phyloP scores from a whole-genome alignment of 129 eudicot genomes.

The Artemisia annua region DNA sequence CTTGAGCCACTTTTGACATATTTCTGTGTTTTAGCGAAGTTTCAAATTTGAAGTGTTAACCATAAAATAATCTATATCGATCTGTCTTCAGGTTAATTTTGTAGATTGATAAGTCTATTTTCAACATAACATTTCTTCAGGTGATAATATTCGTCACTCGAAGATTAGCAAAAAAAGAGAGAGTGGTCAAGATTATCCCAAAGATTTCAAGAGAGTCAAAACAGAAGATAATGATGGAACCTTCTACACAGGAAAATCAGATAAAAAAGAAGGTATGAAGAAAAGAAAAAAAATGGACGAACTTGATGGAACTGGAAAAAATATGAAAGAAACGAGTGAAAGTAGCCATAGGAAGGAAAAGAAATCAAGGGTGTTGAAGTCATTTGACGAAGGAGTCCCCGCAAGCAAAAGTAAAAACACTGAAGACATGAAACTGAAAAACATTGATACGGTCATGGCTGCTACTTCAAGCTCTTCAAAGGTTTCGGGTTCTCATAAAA shows the following conservation, averaged over 20 bases:
- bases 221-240: slow-evolving; percentile 34
- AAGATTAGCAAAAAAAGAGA: slow-evolving; percentile 59
- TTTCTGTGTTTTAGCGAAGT: neutral
- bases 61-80: neutral
- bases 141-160: slow-evolving; percentile 31
- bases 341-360: slow-evolving; percentile 50
- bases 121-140: slow-evolving; percentile 34
- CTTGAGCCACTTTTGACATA: neutral
- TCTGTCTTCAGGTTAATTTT: neutral
- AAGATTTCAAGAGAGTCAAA: slow-evolving; percentile 56
- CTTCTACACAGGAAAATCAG: slow-evolving; percentile 29
- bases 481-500: slow-evolving; percentile 87
- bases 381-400: slow-evolving; percentile 52
- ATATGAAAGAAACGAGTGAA: slow-evolving; percentile 44
- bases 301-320: slow-evolving; percentile 28
- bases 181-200: slow-evolving; percentile 46
- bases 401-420: slow-evolving; percentile 43
- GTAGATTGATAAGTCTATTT: neutral
- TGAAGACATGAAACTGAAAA: slow-evolving; percentile 37
- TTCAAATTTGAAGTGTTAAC: neutral
- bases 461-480: slow-evolving; percentile 97
- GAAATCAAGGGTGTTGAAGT: slow-evolving; percentile 60
- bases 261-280: slow-evolving; percentile 43
- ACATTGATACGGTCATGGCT: slow-evolving; percentile 61
- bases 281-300: slow-evolving; percentile 60